A percentile compares a stretch with the other conserved stretches of the same genome.
Evolutionary conservation across 2,329 filamentous ascomycete species (phyloP).

Genomic region (Xylaria sp.): DNA sequence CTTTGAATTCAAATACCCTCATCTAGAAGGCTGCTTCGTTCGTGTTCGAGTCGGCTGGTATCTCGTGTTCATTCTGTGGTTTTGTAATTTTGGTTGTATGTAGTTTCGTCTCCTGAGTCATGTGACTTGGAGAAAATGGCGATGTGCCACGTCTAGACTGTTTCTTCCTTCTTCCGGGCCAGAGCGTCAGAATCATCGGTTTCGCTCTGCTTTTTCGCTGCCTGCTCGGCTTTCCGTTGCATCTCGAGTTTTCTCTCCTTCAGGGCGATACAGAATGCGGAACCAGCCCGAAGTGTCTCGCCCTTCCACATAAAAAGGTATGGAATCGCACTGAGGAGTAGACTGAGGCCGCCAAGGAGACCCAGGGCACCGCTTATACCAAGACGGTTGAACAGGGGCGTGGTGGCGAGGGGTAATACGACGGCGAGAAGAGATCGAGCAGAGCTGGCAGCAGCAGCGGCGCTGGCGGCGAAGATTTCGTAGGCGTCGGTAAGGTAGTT

Average conservation of each 20-base stretch:
- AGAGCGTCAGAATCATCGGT: background rate
- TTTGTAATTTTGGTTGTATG: background rate
- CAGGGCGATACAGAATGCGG: slow-evolving; percentile 58
- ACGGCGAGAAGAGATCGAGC: slow-evolving; percentile 47
- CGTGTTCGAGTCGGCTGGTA: background rate
- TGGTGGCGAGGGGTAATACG: slow-evolving; percentile 52
- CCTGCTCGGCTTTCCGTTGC: slow-evolving; percentile 36
- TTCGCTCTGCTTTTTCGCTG: slow-evolving; percentile 17
- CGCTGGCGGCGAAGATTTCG: slow-evolving; percentile 56
- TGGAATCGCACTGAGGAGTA: slow-evolving; percentile 46
- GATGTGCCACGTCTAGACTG: background rate
- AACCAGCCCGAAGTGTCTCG: slow-evolving; percentile 49
- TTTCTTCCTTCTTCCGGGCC: slow-evolving; percentile 4
- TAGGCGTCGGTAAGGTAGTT: slow-evolving; percentile 56
- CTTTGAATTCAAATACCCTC: no score
- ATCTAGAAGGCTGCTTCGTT: no score
- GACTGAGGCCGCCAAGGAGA: slow-evolving; percentile 46
- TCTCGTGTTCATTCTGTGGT: background rate
- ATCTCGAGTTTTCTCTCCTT: slow-evolving; percentile 46
- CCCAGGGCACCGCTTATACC: slow-evolving; percentile 48
- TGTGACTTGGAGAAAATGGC: background rate
- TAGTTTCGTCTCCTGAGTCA: background rate
- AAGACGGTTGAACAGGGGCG: slow-evolving; percentile 44
- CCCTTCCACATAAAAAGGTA: slow-evolving; percentile 53
- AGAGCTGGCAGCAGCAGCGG: slow-evolving; percentile 47